Evolutionary conservation across 1,284 basidiomycete genomes (phyloP), one percentile per base, ranked within the genome.

Genomic region (Naganishia cerealis): DNA sequence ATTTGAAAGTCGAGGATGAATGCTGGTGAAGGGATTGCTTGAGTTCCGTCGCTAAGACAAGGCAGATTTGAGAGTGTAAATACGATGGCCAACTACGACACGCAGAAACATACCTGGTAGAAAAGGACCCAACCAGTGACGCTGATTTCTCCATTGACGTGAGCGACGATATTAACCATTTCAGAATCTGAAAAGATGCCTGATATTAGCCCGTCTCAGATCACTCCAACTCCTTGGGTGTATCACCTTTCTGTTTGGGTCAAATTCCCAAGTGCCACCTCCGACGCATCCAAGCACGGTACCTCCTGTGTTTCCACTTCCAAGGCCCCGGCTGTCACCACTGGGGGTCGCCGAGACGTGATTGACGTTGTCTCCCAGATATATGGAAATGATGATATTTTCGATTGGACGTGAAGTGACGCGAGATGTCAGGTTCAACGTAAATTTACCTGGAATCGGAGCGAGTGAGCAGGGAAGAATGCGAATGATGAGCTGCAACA

Each of bases 121-220:
- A 84, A 78, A 90, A 94, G 36, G 90, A 87, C 16, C 92, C 92
- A 50, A 87, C 87, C 54, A 94, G 79, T 40, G 83, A 87, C 82
- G 88, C 89, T 40, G 84, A 61, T n/a, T 77, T 86, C 67, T 88
- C 88, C 0, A 87, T 87, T 8, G 89, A 85, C 9, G 86, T 83
- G 24, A 90, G 83, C n/a, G 83, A 85, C 5, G 86, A 83, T 62
- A 94, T 86, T 67, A 88, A 86, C 92, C 92, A 94, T 70, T 85
- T 83, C 65, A 94, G 79, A 5, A 85, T 81, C 89, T 90, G 71
- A 39, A 13, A 26, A 46, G 66, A 53, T 21, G 46, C 46, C 3
- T 50, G 33, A 13, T 50, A 48, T 59, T 10, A 58, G 39, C 12
- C n/a, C 21, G 9, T 54, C 0, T 38, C 38, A 38, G 46, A 24